Conservation (phyloP, 805 yeast genomes). For the Wickerhamomyces chaumierensis region DNA sequence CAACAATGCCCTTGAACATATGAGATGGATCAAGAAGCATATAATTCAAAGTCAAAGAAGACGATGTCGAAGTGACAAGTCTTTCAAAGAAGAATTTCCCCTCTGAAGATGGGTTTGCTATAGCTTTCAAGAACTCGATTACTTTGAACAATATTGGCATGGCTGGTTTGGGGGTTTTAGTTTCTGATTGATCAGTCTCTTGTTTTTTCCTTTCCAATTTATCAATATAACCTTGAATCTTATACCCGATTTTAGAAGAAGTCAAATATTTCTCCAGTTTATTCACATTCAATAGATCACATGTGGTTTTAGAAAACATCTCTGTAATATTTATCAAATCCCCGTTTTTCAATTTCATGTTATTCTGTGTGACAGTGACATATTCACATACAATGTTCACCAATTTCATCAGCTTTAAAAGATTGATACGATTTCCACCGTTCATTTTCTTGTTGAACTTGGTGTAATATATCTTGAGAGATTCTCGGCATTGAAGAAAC, state of each 20-base stretch:
- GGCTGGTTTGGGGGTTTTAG: slow-evolving; percentile 1
- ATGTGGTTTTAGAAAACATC: slow-evolving; percentile 46
- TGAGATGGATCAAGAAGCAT: slow-evolving; percentile 73
- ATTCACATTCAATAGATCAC: slow-evolving; percentile 62
- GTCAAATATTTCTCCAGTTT: slow-evolving; percentile 53
- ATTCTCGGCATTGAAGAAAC: slow-evolving; percentile 30
- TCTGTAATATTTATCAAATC: slow-evolving; percentile 36
- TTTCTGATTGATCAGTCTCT: slow-evolving; percentile 1
- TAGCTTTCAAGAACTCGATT: slow-evolving; percentile 47
- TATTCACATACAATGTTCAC: slow-evolving; percentile 40
- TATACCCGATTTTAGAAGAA: slow-evolving; percentile 69
- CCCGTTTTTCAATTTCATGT: slow-evolving; percentile 31
- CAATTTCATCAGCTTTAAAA: slow-evolving; percentile 51
- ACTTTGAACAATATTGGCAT: slow-evolving; percentile 39
- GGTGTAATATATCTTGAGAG: slow-evolving; percentile 41
- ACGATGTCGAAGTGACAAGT: slow-evolving; percentile 9
- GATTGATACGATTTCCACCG: slow-evolving; percentile 58
- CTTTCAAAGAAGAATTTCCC: slow-evolving; percentile 76
- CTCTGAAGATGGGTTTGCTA: slow-evolving; percentile 67
- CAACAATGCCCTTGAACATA: slow-evolving; percentile 53
- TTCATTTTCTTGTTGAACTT: slow-evolving; percentile 58
- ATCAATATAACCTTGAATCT: slow-evolving; percentile 63
- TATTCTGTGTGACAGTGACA: slow-evolving; percentile 25
- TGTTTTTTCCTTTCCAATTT: slow-evolving; percentile 8
- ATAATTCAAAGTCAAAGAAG: slow-evolving; percentile 38